These are phyloP conservation scores for Diaporthe destruens DNA, from an alignment of 2,329 filamentous ascomycete species.

Conservation along the genomic window DNA sequence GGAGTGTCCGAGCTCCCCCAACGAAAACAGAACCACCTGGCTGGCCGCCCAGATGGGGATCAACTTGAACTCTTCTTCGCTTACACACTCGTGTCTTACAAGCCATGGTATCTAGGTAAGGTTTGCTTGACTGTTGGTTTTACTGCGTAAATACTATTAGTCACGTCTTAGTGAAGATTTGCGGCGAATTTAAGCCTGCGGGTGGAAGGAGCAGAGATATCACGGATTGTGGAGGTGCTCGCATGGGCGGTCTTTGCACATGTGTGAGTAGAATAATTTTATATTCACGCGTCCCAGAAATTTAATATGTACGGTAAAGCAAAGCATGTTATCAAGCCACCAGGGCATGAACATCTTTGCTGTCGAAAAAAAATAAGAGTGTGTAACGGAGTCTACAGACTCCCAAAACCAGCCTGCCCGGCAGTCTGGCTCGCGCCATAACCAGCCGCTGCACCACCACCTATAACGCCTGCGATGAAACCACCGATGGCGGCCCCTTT, in stretches of 20 bases:
- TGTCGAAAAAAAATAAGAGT: neutral
- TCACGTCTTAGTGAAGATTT: neutral
- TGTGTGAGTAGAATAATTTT: neutral
- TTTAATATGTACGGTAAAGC: neutral
- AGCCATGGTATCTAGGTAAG: too few species aligned
- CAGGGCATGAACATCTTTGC: neutral
- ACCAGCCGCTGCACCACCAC: slow-evolving; percentile 1
- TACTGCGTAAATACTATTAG: neutral
- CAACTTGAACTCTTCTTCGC: too few species aligned
- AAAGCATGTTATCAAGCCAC: neutral
- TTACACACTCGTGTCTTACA: neutral
- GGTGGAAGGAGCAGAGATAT: neutral
- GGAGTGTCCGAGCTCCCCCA: too few species aligned
- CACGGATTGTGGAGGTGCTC: too few species aligned
- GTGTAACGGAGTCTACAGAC: neutral
- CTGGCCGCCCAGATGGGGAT: too few species aligned
- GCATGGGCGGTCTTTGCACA: neutral
- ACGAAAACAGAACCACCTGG: too few species aligned
- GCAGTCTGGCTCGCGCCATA: neutral
- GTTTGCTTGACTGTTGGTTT: too few species aligned
- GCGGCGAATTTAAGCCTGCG: too few species aligned
- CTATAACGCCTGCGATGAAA: neutral
- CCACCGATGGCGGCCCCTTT: neutral
- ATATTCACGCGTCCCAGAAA: neutral
- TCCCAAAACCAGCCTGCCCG: neutral